These are phyloP conservation scores for Helminthosporium solani DNA, from an alignment of 2,329 filamentous ascomycete species.

Conservation along the genomic window DNA sequence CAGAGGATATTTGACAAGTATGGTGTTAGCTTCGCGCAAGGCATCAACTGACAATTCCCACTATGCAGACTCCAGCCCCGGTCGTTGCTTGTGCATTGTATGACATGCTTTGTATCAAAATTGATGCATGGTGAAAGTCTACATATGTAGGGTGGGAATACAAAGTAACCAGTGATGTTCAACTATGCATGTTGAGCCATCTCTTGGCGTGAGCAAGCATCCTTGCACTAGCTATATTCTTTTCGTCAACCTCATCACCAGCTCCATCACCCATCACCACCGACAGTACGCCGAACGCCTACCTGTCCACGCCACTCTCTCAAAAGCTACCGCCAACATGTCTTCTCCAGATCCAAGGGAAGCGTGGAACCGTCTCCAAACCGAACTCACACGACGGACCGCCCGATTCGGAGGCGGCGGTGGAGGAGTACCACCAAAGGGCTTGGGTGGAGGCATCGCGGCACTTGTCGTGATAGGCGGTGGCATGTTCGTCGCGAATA, in stretches of 20 bases:
- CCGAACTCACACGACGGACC: conserved; percentile 54
- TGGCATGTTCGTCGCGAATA: conserved; percentile 58
- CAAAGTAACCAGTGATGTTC: too few relatives aligned
- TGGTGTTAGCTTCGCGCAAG: too few relatives aligned
- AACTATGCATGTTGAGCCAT: conserved; percentile 7
- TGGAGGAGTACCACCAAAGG: conserved; percentile 50
- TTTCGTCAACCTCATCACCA: conserved; percentile 33
- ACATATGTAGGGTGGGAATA: too few relatives aligned
- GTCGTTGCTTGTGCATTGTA: too few relatives aligned
- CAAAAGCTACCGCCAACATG: conserved; percentile 31
- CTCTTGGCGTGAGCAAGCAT: conserved; percentile 19
- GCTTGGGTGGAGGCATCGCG: conserved; percentile 57
- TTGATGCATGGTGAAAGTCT: too few relatives aligned
- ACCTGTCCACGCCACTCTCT: too few relatives aligned
- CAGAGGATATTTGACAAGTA: too few relatives aligned
- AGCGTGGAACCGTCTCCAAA: conserved; percentile 65
- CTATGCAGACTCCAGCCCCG: too few relatives aligned
- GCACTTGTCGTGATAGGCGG: conserved; percentile 57
- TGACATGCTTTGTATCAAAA: too few relatives aligned
- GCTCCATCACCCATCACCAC: conserved; percentile 19
- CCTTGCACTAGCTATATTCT: conserved; percentile 18
- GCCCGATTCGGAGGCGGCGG: conserved; percentile 52
- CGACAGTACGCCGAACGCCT: conserved; percentile 26
- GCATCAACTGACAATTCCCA: too few relatives aligned
- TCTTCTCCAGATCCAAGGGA: conserved; percentile 60